A percentile compares a stretch with the other conserved stretches of the same genome.
Evolutionary conservation across 257 asterid genomes (phyloP).

Genomic region (Petunia secreta): DNA sequence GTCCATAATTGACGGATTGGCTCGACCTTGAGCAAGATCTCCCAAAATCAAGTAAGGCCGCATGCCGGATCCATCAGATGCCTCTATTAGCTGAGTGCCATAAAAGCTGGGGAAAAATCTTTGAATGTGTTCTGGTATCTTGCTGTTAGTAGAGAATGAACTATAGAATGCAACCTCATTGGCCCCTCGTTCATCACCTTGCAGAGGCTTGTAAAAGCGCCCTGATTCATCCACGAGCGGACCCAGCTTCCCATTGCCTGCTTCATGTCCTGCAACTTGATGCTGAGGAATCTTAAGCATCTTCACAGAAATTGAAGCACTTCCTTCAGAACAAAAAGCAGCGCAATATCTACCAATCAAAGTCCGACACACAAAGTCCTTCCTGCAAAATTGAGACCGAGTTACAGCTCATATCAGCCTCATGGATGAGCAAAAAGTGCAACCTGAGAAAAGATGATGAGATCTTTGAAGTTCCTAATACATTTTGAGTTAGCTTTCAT

Average conservation of each 20-base stretch:
- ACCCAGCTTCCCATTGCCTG: conserved; percentile 65
- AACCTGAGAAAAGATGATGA: background rate
- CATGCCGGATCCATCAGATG: conserved; percentile 88
- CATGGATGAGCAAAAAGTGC: background rate
- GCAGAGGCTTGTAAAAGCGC: conserved; percentile 91
- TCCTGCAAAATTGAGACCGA: conserved; percentile 10
- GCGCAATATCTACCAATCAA: background rate
- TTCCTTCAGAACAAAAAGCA: conserved; percentile 4
- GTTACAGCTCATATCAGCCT: conserved; percentile 1
- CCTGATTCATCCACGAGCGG: conserved; percentile 90
- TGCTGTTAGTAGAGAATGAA: conserved; percentile 60
- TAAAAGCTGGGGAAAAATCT: conserved; percentile 70
- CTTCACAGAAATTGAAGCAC: conserved; percentile 22
- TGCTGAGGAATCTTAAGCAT: conserved; percentile 81
- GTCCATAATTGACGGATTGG: conserved; percentile 83
- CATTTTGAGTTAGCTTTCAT: background rate
- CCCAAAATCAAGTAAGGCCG: conserved; percentile 65
- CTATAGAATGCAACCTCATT: conserved; percentile 73
- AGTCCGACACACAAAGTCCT: background rate
- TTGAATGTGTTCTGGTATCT: conserved; percentile 60
- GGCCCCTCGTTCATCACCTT: conserved; percentile 77
- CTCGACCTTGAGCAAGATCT: conserved; percentile 55
- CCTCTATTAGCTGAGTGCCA: conserved; percentile 82
- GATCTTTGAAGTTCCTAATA: background rate
- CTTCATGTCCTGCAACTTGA: conserved; percentile 97